phyloP scores from a whole-genome alignment of 1,139 yeast species.

The Pichia sorboxylosa region DNA sequence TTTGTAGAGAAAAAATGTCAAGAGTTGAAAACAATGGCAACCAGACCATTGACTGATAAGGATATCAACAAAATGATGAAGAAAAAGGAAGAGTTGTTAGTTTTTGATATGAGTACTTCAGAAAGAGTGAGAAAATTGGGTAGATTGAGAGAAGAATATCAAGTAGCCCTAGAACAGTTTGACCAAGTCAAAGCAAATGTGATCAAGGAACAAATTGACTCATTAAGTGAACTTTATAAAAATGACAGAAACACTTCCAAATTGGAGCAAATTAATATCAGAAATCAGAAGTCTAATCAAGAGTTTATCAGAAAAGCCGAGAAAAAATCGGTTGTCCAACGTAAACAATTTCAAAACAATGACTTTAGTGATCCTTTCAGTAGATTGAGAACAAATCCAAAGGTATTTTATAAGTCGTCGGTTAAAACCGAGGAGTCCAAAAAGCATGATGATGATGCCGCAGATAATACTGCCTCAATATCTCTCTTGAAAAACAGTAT shows the following conservation, averaged over 20 bases:
- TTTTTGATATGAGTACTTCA: conserved; percentile 45
- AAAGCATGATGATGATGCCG: conserved; percentile 6
- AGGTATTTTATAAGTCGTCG: conserved; percentile 49
- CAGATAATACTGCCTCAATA: conserved; percentile 7
- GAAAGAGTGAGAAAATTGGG: conserved; percentile 74
- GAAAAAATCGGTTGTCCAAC: conserved; percentile 43
- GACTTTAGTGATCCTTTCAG: conserved; percentile 73
- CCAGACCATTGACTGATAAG: conserved; percentile 56
- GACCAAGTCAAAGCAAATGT: conserved; percentile 40
- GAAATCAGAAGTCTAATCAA: conserved; percentile 75
- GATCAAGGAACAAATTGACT: conserved; percentile 42
- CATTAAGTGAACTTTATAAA: conserved; percentile 17
- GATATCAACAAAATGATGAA: conserved; percentile 74
- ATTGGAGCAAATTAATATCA: conserved; percentile 58
- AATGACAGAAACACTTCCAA: conserved; percentile 13
- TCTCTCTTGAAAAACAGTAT: conserved; percentile 12
- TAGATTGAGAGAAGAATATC: conserved; percentile 59
- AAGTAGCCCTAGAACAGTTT: conserved; percentile 62
- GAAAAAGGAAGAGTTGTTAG: conserved; percentile 46
- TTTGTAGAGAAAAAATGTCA: conserved; percentile 55
- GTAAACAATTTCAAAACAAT: conserved; percentile 31
- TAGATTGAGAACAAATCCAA: conserved; percentile 75
- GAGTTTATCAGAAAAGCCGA: conserved; percentile 75
- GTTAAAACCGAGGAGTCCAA: conserved; percentile 8
- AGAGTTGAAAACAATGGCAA: conserved; percentile 50